These are phyloP conservation scores for Sporothrix mexicana DNA, from an alignment of 2,329 filamentous ascomycete genomes.

Conservation along the genomic window DNA sequence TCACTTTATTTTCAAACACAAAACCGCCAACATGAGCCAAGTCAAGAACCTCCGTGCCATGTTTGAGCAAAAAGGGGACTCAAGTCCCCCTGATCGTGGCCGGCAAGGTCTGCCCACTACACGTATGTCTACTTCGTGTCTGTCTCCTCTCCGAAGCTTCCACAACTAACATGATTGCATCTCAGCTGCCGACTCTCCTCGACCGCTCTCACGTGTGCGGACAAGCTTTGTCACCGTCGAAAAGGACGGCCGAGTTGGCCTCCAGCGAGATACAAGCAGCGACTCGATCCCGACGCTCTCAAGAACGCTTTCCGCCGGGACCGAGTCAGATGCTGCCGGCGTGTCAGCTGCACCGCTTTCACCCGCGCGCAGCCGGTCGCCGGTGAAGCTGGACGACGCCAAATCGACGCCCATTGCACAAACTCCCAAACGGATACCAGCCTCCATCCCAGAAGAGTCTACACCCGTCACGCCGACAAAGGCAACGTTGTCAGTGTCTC, in stretches of 20 bases:
- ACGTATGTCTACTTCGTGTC: slow-evolving; percentile 45
- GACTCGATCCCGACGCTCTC: slow-evolving; percentile 50
- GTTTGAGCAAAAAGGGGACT: slow-evolving; percentile 75
- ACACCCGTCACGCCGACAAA: slow-evolving; percentile 25
- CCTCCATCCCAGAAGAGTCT: slow-evolving; percentile 16
- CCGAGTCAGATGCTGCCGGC: slow-evolving; percentile 46
- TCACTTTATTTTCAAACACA: background rate
- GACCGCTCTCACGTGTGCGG: slow-evolving; percentile 75
- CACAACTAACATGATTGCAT: background rate
- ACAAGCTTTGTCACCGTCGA: slow-evolving; percentile 78
- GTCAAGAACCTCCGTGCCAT: slow-evolving; percentile 79
- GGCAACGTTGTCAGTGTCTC: background rate
- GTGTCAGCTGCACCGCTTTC: slow-evolving; percentile 40
- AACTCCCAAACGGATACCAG: slow-evolving; percentile 17
- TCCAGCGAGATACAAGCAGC: slow-evolving; percentile 53
- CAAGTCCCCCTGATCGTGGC: slow-evolving; percentile 70
- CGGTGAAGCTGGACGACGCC: slow-evolving; percentile 43
- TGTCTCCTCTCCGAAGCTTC: background rate
- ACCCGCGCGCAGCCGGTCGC: background rate
- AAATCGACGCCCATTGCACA: slow-evolving; percentile 1
- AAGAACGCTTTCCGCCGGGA: slow-evolving; percentile 49
- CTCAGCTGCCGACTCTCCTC: slow-evolving; percentile 53
- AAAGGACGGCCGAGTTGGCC: slow-evolving; percentile 63
- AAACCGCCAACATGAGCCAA: slow-evolving; percentile 62
- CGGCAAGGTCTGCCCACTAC: slow-evolving; percentile 58